Base-by-base conservation (phyloP, 179 eudicot species). In the Pouteria campechiana region DNA sequence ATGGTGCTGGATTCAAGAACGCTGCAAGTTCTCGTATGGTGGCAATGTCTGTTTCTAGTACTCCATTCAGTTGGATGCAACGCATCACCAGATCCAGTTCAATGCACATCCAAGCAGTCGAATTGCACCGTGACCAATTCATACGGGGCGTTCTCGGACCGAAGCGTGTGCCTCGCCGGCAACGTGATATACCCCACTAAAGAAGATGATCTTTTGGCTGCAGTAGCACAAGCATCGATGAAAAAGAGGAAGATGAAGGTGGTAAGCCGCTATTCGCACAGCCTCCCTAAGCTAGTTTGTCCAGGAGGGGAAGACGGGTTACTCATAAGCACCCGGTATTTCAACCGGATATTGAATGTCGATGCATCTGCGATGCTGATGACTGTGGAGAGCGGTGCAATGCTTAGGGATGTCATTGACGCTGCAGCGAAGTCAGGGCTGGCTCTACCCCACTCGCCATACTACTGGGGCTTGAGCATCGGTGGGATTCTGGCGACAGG, bases 401-500 rank as follows among this genome's bases (percentile, higher is more conserved):
- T 73, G 0, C 57, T 83, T 29, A 59, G 58, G 28, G 70, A 75
- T 31, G 54, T 84, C 44, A 75, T 81, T 16, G 14, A 46, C 3
- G 83, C 69, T 61, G 81, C 76, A 0, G 92, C 83, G 0, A 55
- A 68, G 37, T 72, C 22, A 0, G 69, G 74, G 8, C 25, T 85
- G 20, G 79, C 82, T 0, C 39, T 85, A 57, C 82, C 93, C 13
- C 61, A 73, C 36, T 22, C 81, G 1, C 95, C 95, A 0, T 85
- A 85, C 39, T 85, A 88, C 88, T 78, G 76, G 75, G 95, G 95
- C 5, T 20, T 82, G 19, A 78, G 82, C 3, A 42, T 85, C 2
- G 93, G 95, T 6, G 95, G 95, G 1, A 52, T 85, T 46, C 14
- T 85, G 30, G 66, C 75, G 4, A 85, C 95, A 1, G 95, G 85